Percentiles rank a stretch among this genome's conserved stretches.
Evolutionary conservation across 2,329 filamentous ascomycete species (phyloP).

Genomic region (Pseudogymnoascus pannorum): DNA sequence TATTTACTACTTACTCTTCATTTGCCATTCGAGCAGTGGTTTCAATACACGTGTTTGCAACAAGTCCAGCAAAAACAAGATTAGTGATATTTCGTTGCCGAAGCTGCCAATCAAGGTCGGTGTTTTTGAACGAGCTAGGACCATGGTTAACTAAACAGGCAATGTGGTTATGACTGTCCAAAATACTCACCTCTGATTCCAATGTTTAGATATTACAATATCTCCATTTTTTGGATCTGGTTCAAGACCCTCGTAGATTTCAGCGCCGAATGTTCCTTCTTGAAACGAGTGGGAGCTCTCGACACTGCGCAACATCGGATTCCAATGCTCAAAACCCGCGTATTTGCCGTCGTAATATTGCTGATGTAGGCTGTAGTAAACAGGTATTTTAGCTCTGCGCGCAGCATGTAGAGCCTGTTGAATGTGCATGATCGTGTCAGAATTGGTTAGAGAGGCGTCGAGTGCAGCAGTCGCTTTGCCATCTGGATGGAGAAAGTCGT

Average conservation of each 20-base stretch:
- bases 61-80: conserved; percentile 28
- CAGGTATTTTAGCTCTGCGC: conserved; percentile 23
- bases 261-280: conserved; percentile 25
- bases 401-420: conserved; percentile 22
- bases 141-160: neutral
- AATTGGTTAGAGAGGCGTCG: conserved; percentile 24
- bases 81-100: conserved; percentile 28
- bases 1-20: conserved; percentile 23
- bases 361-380: conserved; percentile 33
- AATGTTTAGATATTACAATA: conserved; percentile 29
- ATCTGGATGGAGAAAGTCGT: conserved; percentile 24
- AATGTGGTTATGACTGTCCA: neutral
- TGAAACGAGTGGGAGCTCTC: conserved; percentile 23
- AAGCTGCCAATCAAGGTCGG: conserved; percentile 31
- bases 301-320: conserved; percentile 15
- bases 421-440: conserved; percentile 23
- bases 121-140: conserved; percentile 28
- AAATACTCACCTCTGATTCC: conserved; percentile 25
- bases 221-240: conserved; percentile 25
- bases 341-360: conserved; percentile 21
- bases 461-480: conserved; percentile 23
- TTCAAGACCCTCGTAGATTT: conserved; percentile 27
- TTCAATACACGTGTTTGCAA: conserved; percentile 30
- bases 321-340: conserved; percentile 27
- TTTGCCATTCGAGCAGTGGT: conserved; percentile 30